Conservation (phyloP, 1,284 basidiomycete species). For the Takashimella tepidaria region DNA sequence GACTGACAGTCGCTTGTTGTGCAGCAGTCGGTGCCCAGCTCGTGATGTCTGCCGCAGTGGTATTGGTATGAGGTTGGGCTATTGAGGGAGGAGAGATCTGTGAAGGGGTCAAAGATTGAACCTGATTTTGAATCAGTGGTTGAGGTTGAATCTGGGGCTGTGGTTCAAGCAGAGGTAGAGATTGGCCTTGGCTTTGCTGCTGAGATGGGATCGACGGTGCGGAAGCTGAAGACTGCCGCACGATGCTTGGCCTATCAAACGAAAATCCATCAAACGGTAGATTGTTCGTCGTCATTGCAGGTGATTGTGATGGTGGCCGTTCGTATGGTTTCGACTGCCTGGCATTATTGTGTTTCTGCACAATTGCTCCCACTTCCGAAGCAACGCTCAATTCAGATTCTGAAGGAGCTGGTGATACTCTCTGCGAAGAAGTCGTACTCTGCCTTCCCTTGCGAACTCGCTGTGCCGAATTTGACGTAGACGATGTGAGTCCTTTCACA, state of each 20-base stretch:
- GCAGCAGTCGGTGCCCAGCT: constrained; percentile 15
- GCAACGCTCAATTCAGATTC: constrained; percentile 40
- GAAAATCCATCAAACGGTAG: constrained; percentile 20
- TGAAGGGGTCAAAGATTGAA: not conserved
- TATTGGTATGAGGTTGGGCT: not conserved
- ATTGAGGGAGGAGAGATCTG: constrained; percentile 1
- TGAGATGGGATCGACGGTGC: constrained; percentile 9
- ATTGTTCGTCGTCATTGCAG: constrained; percentile 18
- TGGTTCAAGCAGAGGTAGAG: not conserved
- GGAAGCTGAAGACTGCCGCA: constrained; percentile 26
- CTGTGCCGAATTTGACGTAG: constrained; percentile 8
- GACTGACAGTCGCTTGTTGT: constrained; percentile 31
- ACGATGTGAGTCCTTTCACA: constrained; percentile 15
- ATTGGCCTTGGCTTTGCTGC: not conserved
- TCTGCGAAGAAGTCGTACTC: constrained; percentile 35
- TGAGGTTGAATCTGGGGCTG: not conserved
- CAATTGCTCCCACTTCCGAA: constrained; percentile 38
- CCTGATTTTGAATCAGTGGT: not conserved
- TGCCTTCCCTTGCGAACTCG: constrained; percentile 34
- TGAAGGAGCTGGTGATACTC: constrained; percentile 37
- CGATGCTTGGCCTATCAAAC: constrained; percentile 21
- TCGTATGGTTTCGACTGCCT: constrained; percentile 41
- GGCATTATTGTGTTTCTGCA: constrained; percentile 37
- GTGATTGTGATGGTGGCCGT: constrained; percentile 33
- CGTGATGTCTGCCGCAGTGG: constrained; percentile 6